Percentiles rank a stretch among this genome's conserved stretches.
phyloP scores from a whole-genome alignment of 148 eudicot species.

The Bassia scoparia region DNA sequence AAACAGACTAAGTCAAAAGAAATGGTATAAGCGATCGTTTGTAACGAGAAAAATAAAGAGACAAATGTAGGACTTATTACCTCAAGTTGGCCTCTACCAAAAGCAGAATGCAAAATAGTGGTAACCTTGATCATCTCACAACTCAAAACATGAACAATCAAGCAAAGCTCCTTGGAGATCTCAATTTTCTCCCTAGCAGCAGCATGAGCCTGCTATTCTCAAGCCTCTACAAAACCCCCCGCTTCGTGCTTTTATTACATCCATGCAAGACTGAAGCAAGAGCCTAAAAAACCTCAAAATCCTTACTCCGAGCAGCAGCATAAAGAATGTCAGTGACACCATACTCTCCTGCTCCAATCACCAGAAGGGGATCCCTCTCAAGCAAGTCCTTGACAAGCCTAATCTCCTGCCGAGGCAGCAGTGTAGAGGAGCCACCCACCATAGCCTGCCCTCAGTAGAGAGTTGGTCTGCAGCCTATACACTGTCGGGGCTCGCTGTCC shows the following conservation, averaged over 20 bases:
- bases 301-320: slow-evolving; percentile 69
- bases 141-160: slow-evolving; percentile 47
- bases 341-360: slow-evolving; percentile 75
- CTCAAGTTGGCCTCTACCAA: slow-evolving; percentile 77
- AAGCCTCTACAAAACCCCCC: slow-evolving; percentile 47
- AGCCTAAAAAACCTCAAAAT: slow-evolving; percentile 56
- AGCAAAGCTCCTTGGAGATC: slow-evolving; percentile 53
- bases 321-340: slow-evolving; percentile 72
- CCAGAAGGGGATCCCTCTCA: slow-evolving; percentile 49
- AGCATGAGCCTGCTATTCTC: slow-evolving; percentile 63
- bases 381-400: slow-evolving; percentile 57
- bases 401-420: slow-evolving; percentile 79
- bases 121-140: slow-evolving; percentile 70
- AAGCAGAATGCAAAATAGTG: slow-evolving; percentile 70
- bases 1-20: background rate
- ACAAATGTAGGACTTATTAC: slow-evolving; percentile 28
- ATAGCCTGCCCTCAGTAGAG: slow-evolving; percentile 67
- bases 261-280: slow-evolving; percentile 40
- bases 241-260: slow-evolving; percentile 9
- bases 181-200: slow-evolving; percentile 72
- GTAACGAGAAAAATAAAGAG: background rate
- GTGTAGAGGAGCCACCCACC: slow-evolving; percentile 91
- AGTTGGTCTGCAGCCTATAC: slow-evolving; percentile 29
- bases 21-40: background rate
- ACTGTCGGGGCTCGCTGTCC: slow-evolving; percentile 39